A percentile compares a stretch with the other conserved stretches of the same genome.
These are phyloP conservation scores for Funneliformis mosseae DNA, from an alignment of 192 early-diverging fungal genomes.

Conservation along the genomic window DNA sequence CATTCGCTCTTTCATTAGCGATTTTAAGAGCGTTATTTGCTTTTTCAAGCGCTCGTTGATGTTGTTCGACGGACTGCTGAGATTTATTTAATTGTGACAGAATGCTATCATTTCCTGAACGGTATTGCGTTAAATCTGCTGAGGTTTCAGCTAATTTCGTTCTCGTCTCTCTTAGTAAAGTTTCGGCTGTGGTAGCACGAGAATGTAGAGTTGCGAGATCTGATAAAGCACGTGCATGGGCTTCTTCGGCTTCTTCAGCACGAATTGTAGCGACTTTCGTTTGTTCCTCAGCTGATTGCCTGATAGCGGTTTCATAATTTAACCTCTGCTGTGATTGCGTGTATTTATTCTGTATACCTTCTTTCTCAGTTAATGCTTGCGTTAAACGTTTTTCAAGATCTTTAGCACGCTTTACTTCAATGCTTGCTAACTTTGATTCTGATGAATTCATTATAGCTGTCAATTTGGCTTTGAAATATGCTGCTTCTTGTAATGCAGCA, in stretches of 20 bases:
- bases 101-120: constrained; percentile 36
- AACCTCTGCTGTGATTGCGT: constrained; percentile 47
- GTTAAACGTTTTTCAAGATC: constrained; percentile 51
- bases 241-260: constrained; percentile 50
- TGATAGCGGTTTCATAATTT: constrained; percentile 44
- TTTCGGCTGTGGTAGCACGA: constrained; percentile 46
- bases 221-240: constrained; percentile 46
- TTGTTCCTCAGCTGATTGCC: constrained; percentile 48
- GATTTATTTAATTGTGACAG: constrained; percentile 35
- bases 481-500: constrained; percentile 57
- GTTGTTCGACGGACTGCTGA: constrained; percentile 45
- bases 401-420: constrained; percentile 45
- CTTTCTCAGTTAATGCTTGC: constrained; percentile 44
- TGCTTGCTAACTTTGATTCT: constrained; percentile 33
- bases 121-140: constrained; percentile 42
- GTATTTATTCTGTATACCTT: constrained; percentile 38
- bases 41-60: constrained; percentile 46
- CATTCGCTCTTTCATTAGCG: constrained; percentile 45
- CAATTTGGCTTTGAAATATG: constrained; percentile 54
- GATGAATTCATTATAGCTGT: constrained; percentile 44
- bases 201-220: constrained; percentile 46
- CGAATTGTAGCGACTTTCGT: constrained; percentile 40
- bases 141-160: constrained; percentile 36
- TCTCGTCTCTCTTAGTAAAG: constrained; percentile 41
- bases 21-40: constrained; percentile 39